Evolutionary conservation across 768 basidiomycete genomes (phyloP), one percentile per base, ranked within the genome.

Genomic region (Naganishia vishniacii): DNA sequence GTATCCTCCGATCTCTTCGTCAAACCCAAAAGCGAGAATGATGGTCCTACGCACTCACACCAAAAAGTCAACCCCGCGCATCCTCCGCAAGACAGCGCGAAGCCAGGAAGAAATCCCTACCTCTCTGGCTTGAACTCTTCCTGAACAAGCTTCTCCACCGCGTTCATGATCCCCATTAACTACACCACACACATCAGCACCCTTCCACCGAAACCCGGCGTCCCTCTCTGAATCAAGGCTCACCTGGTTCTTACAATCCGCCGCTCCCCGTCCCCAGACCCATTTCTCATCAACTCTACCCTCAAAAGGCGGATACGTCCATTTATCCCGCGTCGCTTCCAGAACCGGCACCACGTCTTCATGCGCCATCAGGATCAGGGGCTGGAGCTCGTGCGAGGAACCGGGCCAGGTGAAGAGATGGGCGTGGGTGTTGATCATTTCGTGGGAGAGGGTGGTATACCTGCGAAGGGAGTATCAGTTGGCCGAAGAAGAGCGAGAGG

Each of bases 351-450:
- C 86, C 5, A 87, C 86, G 67, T 88, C 86, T 85, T 40, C 65
- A 67, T 76, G 75, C 31, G 73, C 73, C 73, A 76, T 73, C 31
- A 76, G 76, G 8, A 91, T 77, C 20, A 89, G 71, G 0, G 89
- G 89, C 73, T 88, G 86, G 7, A 88, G 78, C 0, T 79, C 76
- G 13, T 73, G 64, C 68, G 88, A 81, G 2, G 81, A 80, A 1
- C 88, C 89, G 64, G 81, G 78, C 88, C 88, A 91, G 40, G 84
- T 82, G 72, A 84, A 87, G 8, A 89, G 74, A n/a, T 89, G 80
- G 0, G 83, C 88, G 68, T 87, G 88, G 0, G 84, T 87, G 73
- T 89, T 89, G 69, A 91, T 83, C 68, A 84, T 85, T 9, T 84
- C 85, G 65, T 87, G 80, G 31, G 80, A 71, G 46, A 89, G 79